A percentile compares a stretch with the other conserved stretches of the same genome.
Conservation (phyloP, 2,329 filamentous ascomycete genomes). For the Claviceps africana region DNA sequence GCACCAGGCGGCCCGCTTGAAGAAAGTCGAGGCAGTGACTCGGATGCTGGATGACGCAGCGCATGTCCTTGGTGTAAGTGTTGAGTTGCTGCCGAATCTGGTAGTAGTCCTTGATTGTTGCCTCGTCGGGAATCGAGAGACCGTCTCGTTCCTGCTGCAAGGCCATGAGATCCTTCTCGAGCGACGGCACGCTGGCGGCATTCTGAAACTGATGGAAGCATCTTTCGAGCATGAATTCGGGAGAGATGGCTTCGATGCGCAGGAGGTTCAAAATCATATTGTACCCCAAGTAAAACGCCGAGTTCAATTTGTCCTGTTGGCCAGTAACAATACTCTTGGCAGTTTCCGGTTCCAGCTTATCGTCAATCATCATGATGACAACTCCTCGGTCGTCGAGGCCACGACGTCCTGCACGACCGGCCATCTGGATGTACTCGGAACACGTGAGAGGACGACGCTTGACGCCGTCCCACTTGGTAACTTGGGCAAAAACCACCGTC, state of each 20-base stretch:
- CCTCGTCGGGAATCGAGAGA: constrained; percentile 72
- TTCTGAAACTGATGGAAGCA: constrained; percentile 99
- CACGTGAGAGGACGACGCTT: constrained; percentile 72
- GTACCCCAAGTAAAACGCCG: constrained; percentile 93
- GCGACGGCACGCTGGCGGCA: constrained; percentile 64
- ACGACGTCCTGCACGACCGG: constrained; percentile 87
- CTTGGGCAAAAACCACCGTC: constrained; percentile 96
- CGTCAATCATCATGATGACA: constrained; percentile 98
- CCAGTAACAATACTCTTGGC: constrained; percentile 93
- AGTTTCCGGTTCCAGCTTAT: constrained; percentile 87
- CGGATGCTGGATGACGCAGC: constrained; percentile 80
- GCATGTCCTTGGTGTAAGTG: constrained; percentile 76
- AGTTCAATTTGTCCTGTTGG: constrained; percentile 93
- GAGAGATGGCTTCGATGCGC: constrained; percentile 96
- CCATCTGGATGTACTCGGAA: constrained; percentile 98
- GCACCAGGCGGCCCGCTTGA: constrained; percentile 74
- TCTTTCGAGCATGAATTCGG: constrained; percentile 95
- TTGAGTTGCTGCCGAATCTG: constrained; percentile 74
- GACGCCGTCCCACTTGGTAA: constrained; percentile 86
- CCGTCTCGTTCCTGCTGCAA: constrained; percentile 62
- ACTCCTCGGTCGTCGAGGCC: constrained; percentile 96
- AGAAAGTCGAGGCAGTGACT: constrained; percentile 74
- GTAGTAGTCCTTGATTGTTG: constrained; percentile 86
- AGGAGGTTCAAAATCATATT: constrained; percentile 98
- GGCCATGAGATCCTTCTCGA: constrained; percentile 72